phyloP scores from a whole-genome alignment of 805 yeast species.

The Ogataea nakhonphanomensis region DNA sequence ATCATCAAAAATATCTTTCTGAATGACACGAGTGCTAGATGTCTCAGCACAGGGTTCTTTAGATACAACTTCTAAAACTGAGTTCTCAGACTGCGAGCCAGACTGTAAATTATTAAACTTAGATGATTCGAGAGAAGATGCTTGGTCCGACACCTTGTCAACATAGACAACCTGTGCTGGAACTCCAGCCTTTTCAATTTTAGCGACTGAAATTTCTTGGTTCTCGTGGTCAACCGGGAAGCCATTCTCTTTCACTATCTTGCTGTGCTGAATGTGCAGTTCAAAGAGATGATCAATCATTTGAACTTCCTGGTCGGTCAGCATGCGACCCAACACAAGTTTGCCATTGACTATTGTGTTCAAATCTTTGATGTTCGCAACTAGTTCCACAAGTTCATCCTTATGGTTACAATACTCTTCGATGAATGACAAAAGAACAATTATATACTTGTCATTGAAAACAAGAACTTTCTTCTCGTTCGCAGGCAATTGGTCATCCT shows the following conservation, averaged over 20 bases:
- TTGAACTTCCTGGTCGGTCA: conserved; percentile 11
- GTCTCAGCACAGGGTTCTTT: too few relatives aligned
- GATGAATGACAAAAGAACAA: conserved; percentile 13
- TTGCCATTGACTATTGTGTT: conserved; percentile 8
- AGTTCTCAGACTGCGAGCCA: neutral
- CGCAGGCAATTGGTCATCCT: neutral
- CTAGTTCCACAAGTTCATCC: conserved; percentile 12
- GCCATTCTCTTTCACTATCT: neutral
- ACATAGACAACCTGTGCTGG: too few relatives aligned
- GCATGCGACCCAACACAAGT: conserved; percentile 12
- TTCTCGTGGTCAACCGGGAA: too few relatives aligned
- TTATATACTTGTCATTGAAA: conserved; percentile 18
- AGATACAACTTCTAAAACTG: neutral
- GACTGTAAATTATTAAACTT: too few relatives aligned
- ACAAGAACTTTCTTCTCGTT: conserved; percentile 4
- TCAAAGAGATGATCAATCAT: conserved; percentile 12
- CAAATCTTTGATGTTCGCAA: conserved; percentile 15
- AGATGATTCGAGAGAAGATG: too few relatives aligned
- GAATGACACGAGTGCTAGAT: neutral
- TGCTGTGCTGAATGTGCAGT: neutral
- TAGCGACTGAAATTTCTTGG: too few relatives aligned
- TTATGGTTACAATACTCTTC: conserved; percentile 8
- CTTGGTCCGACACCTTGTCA: too few relatives aligned
- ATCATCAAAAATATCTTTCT: conserved; percentile 10
- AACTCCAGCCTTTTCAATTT: neutral